Conservation (phyloP, 2,329 filamentous ascomycete species). For the Botrytis deweyae region DNA sequence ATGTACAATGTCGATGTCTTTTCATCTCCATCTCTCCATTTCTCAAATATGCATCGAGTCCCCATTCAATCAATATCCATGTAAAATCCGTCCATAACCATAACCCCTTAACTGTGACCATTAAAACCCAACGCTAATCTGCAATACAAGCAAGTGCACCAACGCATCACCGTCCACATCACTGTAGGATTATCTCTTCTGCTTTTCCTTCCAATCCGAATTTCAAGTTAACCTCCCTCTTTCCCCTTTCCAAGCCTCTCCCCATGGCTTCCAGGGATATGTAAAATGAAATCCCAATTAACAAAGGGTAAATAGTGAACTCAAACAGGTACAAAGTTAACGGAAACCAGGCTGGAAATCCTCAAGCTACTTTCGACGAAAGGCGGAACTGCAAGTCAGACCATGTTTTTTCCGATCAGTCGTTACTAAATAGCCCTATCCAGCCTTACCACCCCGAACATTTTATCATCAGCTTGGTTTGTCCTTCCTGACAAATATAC, state of each 20-base stretch:
- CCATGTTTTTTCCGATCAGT: background rate
- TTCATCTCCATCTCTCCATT: constrained; percentile 2
- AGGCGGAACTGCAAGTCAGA: background rate
- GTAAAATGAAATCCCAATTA: constrained; percentile 5
- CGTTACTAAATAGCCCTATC: background rate
- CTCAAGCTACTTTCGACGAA: background rate
- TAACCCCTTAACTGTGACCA: background rate
- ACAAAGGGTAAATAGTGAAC: background rate
- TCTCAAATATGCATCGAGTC: constrained; percentile 16
- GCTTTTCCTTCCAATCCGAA: background rate
- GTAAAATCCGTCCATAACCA: constrained; percentile 11
- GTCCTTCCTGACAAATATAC: background rate
- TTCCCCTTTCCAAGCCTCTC: background rate
- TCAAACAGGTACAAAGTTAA: constrained; percentile 3
- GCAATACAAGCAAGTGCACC: constrained; percentile 16
- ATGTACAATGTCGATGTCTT: constrained; percentile 18
- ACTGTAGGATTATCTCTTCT: background rate
- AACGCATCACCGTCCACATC: constrained; percentile 2
- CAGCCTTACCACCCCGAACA: background rate
- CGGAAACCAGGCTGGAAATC: background rate
- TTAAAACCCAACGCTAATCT: constrained; percentile 18
- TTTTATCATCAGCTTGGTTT: background rate
- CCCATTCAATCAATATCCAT: constrained; percentile 16
- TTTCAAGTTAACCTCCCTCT: background rate
- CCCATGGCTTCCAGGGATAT: background rate